phyloP scores from a whole-genome alignment of 495 filamentous ascomycete species.

The Hyaloscypha finlandica region DNA sequence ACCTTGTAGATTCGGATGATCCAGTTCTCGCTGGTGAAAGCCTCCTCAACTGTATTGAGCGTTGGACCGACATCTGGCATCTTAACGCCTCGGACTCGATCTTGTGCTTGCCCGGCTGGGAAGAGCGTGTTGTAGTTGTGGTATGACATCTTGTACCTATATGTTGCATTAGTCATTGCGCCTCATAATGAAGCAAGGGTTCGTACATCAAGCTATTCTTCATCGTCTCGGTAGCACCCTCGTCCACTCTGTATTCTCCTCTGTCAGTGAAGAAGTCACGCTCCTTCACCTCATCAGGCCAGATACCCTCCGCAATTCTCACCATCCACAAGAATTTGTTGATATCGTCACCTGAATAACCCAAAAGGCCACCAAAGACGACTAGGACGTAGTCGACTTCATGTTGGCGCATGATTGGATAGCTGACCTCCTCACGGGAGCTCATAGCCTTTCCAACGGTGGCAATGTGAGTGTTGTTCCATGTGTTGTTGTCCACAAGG shows the following conservation, averaged over 20 bases:
- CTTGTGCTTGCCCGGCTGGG: conserved; percentile 85
- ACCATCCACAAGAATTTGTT: conserved; percentile 99
- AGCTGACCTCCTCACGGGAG: conserved; percentile 95
- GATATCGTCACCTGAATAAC: conserved; percentile 99
- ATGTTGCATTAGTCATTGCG: conserved; percentile 37
- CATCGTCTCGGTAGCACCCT: conserved; percentile 94
- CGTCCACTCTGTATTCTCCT: conserved; percentile 95
- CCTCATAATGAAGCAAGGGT: not conserved
- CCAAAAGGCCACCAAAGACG: conserved; percentile 93
- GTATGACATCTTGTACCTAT: conserved; percentile 99
- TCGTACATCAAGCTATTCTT: conserved; percentile 95
- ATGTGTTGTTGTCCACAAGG: conserved; percentile 99
- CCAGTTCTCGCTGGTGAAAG: conserved; percentile 99
- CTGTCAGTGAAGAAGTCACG: conserved; percentile 93
- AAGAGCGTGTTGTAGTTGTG: conserved; percentile 95
- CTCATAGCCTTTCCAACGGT: conserved; percentile 99
- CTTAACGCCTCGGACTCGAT: conserved; percentile 80
- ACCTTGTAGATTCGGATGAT: conserved; percentile 99
- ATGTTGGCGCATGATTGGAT: conserved; percentile 96
- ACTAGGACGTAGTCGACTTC: conserved; percentile 98
- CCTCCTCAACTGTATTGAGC: conserved; percentile 90
- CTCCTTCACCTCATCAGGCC: conserved; percentile 98
- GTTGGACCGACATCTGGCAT: conserved; percentile 85
- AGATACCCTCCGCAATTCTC: conserved; percentile 97
- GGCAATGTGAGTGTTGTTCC: conserved; percentile 99